Conservation (phyloP, 768 basidiomycete genomes). For the Lactarius deliciosus region DNA sequence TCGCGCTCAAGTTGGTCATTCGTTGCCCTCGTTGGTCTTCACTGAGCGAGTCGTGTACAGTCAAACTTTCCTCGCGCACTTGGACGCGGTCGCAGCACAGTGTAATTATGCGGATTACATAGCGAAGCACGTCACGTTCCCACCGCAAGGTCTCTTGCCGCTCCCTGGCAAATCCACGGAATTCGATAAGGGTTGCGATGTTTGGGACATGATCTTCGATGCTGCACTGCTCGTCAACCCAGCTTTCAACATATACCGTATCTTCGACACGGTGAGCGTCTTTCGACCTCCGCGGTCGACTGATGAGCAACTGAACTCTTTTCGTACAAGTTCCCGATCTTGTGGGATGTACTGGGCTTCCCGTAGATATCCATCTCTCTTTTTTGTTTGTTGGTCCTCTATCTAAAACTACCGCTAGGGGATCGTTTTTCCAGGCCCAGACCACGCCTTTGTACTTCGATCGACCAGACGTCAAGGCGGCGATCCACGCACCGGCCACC, state of each 20-base stretch:
- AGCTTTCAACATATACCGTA: slow-evolving; percentile 75
- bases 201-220: slow-evolving; percentile 67
- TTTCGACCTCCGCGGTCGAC: background rate
- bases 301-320: background rate
- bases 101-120: slow-evolving; percentile 68
- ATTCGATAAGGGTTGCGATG: slow-evolving; percentile 56
- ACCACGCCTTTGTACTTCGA: slow-evolving; percentile 67
- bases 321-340: slow-evolving; percentile 38
- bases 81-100: slow-evolving; percentile 49
- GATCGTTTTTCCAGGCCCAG: slow-evolving; percentile 55
- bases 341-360: slow-evolving; percentile 82
- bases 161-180: slow-evolving; percentile 57
- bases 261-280: slow-evolving; percentile 59
- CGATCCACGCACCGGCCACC: slow-evolving; percentile 66
- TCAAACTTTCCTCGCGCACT: slow-evolving; percentile 57
- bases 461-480: slow-evolving; percentile 61
- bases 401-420: slow-evolving; percentile 37
- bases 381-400: background rate
- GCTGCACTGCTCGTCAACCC: slow-evolving; percentile 65
- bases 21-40: background rate
- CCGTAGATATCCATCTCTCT: slow-evolving; percentile 46
- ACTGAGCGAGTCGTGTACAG: slow-evolving; percentile 37
- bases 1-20: slow-evolving; percentile 63
- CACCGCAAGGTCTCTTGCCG: slow-evolving; percentile 63
- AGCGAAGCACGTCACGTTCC: slow-evolving; percentile 61